Base-by-base conservation (phyloP, 2,329 filamentous ascomycete genomes). In the Colletotrichum endophyticum region DNA sequence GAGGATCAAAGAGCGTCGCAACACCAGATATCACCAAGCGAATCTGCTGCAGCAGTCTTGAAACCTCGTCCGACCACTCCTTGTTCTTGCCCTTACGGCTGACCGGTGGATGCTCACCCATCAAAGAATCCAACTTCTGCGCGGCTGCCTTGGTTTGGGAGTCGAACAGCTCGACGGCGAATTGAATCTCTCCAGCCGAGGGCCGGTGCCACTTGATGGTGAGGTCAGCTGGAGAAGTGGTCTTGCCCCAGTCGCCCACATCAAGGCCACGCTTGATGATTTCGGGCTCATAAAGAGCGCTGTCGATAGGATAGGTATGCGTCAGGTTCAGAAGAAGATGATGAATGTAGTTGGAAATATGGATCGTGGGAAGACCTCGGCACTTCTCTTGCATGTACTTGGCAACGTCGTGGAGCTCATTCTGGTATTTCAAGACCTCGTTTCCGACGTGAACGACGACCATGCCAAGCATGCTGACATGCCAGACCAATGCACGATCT, bases 21-120 rank as follows among this genome's bases (percentile, higher is more conserved):
- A 98, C 93, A 70, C 97, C 97, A 5, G 96, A 98, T 30, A 98
- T 92, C 61, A 98, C 92, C n/a, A 99, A 89, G 34, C 96, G 91
- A 16, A 99, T 89, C 68, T 98, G 93, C 15, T 96, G 95, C 73
- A 99, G 90, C 79, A 98, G 95, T 72, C 97, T 90, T 3, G 96
- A 96, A 32, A 99, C 94, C 83, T 99, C 98, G 83, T 99, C 97
- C 0, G 96, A 98, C 97, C 97, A 99, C 81, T 98, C 96, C 85
- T 99, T 99, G 80, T 98, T 98, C 83, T 96, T 98, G 49, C 97
- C 97, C 79, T 96, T 96, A 73, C 96, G 92, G 84, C 96, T 98
- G 70, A 99, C 94, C 4, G 93, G 94, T 2, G 96, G 94, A 44
- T 94, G 91, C 62, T 95, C 93, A 77, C 95, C 93, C 82, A 95